Base-by-base conservation (phyloP, 106 monocot species). In the Agapanthus africanus region DNA sequence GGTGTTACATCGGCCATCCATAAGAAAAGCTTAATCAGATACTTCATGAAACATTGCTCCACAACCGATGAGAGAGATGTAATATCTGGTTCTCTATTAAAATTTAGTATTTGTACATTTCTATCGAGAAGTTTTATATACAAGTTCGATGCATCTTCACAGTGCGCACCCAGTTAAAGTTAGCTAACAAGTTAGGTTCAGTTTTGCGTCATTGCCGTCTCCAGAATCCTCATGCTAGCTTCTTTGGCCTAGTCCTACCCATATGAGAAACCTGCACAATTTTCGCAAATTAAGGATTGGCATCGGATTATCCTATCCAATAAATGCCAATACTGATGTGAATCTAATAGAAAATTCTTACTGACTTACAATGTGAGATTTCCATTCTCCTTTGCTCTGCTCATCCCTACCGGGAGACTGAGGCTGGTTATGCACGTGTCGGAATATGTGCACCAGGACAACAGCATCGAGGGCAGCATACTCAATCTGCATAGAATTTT, bases 391-490 rank as follows among this genome's bases (percentile, higher is more conserved):
- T 71, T 84, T 86, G 68, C 77, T 67, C 16, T 34, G 59, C 40
- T 70, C 81, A 14, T 50, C 72, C 41, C 74, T 23, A 30, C 40
- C 68, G 36, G 56, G 50, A 36, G 79, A 64, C 3, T 80, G 68
- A 65, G 80, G 74, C 59, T 86, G 85, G 22, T 40, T 69, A 23
- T 70, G 54, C 26, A 84, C 64, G 66, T 81, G 84, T 71, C 69
- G 79, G 66, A 99, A 99, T 79, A 95, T 95, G 70, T 78, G 86
- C 14, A 99, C 73, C 8, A 99, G 89, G 50, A 99, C 92, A 34
- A 64, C 89, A 40, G 91, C 92, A 83, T 99, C 97, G 47, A 99
- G 87, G 37, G 97, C 97, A 30, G 97, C 97, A 76, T 99, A 99
- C 71, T 92, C 97, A 51, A 92, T 87, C 91, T 95, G 68, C 75